Conservation (phyloP, 768 basidiomycete genomes). For the Pisolithus tinctorius region DNA sequence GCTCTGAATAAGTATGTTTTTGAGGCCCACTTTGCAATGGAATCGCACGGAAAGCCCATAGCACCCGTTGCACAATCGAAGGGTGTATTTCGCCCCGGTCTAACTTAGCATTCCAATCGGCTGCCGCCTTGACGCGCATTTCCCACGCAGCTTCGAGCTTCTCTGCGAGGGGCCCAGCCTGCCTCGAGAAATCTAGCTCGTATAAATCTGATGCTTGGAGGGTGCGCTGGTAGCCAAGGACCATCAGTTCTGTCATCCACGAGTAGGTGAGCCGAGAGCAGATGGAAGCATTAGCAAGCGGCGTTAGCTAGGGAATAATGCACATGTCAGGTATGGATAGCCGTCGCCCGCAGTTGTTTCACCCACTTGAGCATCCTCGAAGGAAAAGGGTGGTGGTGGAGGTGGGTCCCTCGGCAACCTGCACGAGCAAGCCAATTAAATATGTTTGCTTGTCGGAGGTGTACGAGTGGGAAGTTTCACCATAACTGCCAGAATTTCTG, state of each 20-base stretch:
- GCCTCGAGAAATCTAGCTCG: constrained; percentile 49
- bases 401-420: constrained; percentile 59
- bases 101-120: constrained; percentile 50
- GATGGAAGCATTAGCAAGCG: constrained; percentile 50
- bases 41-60: constrained; percentile 31
- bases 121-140: constrained; percentile 39
- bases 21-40: constrained; percentile 1
- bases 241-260: constrained; percentile 62
- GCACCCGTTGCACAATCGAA: constrained; percentile 26
- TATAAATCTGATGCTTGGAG: constrained; percentile 72
- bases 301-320: constrained; percentile 36
- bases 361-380: constrained; percentile 49
- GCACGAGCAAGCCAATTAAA: background rate
- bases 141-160: constrained; percentile 53
- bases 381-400: constrained; percentile 44
- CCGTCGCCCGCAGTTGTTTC: background rate
- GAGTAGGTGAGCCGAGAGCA: constrained; percentile 55
- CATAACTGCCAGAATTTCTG: constrained; percentile 52
- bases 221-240: constrained; percentile 64
- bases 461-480: constrained; percentile 22
- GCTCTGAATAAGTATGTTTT: constrained; percentile 17
- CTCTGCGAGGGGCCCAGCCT: constrained; percentile 43
- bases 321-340: background rate
- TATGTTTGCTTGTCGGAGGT: background rate
- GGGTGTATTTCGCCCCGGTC: constrained; percentile 40